Evolutionary conservation across 176 grass and related monocot species (phyloP).

Genomic region (Poa pratensis): DNA sequence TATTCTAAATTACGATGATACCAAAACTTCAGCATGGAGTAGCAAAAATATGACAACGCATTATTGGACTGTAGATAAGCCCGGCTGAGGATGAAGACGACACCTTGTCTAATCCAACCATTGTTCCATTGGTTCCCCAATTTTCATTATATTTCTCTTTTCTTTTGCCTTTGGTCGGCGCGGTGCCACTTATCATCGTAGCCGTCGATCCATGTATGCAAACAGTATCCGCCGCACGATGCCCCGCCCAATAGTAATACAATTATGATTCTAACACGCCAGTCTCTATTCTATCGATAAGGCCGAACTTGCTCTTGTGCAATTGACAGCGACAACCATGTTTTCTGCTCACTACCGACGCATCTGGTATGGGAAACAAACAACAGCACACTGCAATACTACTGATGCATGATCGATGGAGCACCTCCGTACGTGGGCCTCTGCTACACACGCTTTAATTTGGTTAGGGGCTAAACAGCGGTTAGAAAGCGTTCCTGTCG

Average conservation of each 20-base stretch:
- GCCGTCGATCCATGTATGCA: not conserved
- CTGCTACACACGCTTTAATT: not conserved
- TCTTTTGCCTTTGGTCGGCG: not conserved
- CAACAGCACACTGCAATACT: not conserved
- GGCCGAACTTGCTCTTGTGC: conserved; percentile 32
- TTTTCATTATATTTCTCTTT: not conserved
- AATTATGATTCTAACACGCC: not conserved
- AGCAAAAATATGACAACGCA: not conserved
- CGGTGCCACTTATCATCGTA: not conserved
- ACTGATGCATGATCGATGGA: not conserved
- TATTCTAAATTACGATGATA: not conserved
- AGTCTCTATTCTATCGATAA: conserved; percentile 10
- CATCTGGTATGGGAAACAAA: conserved; percentile 29
- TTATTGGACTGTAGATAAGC: not conserved
- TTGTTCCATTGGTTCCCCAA: not conserved
- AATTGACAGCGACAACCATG: conserved; percentile 42
- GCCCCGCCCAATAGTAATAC: not conserved
- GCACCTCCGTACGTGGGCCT: conserved; percentile 1
- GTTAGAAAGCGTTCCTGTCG: conserved; percentile 14
- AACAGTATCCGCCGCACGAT: conserved; percentile 18
- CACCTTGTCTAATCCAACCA: not conserved
- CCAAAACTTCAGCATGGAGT: not conserved
- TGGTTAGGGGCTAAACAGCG: conserved; percentile 30
- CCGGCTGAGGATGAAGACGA: not conserved
- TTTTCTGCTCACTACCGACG: conserved; percentile 38